A percentile compares a stretch with the other conserved stretches of the same genome.
These are phyloP conservation scores for Umbilicus rupestris DNA, from an alignment of 164 flowering plant genomes.

Conservation along the genomic window DNA sequence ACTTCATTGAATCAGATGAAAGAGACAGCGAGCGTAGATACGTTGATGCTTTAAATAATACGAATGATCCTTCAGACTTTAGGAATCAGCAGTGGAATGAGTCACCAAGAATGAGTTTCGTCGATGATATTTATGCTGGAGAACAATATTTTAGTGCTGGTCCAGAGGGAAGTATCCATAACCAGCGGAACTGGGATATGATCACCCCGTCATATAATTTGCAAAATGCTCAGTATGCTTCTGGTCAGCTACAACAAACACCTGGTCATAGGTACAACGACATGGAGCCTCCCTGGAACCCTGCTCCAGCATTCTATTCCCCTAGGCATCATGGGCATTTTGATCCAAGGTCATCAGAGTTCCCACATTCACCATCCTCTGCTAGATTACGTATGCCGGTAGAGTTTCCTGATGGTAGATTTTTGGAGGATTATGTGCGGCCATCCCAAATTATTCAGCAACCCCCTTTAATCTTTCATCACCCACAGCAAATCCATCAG, in stretches of 20 bases:
- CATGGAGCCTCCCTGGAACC: conserved; percentile 84
- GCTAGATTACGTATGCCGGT: conserved; percentile 41
- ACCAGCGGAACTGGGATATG: conserved; percentile 43
- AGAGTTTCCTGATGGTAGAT: conserved; percentile 45
- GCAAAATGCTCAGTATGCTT: conserved; percentile 43
- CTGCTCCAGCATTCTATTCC: conserved; percentile 83
- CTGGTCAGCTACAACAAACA: conserved; percentile 37
- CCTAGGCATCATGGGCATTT: conserved; percentile 61
- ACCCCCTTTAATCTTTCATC: conserved; percentile 6
- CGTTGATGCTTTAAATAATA: conserved; percentile 89
- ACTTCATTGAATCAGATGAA: conserved; percentile 57
- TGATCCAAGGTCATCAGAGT: conserved; percentile 51
- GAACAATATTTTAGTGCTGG: conserved; percentile 50
- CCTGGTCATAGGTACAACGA: conserved; percentile 57
- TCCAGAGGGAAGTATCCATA: conserved; percentile 38
- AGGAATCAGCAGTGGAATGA: conserved; percentile 33
- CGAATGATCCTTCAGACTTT: conserved; percentile 47
- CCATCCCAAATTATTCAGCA: conserved; percentile 36
- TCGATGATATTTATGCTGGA: conserved; percentile 30
- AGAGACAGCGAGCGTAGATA: conserved; percentile 82
- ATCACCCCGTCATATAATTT: conserved; percentile 40
- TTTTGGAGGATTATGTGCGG: conserved; percentile 46
- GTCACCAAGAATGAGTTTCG: conserved; percentile 25
- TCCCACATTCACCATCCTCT: conserved; percentile 70
- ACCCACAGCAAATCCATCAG: not conserved